Conservation (phyloP, 2,329 filamentous ascomycete species). For the Epicoccum sorghinum region DNA sequence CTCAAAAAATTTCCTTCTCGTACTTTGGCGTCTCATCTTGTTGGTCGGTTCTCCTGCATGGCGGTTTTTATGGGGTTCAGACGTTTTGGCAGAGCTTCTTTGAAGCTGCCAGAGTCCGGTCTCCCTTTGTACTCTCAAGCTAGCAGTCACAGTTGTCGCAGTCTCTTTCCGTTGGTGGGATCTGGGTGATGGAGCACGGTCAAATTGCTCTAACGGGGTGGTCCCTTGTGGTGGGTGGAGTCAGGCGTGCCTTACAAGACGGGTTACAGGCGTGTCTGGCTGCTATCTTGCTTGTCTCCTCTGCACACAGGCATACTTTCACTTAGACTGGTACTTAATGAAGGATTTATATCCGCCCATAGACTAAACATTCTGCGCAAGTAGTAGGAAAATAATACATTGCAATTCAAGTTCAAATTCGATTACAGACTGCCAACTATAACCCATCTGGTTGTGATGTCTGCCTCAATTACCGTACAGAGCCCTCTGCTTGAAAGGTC, state of each 20-base stretch:
- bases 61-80: conserved; percentile 31
- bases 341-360: conserved; percentile 47
- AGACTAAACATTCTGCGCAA: conserved; percentile 45
- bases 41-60: conserved; percentile 34
- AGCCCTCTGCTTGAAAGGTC: neutral
- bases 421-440: too few relatives aligned
- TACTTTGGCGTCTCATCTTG: conserved; percentile 37
- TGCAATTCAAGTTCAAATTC: neutral
- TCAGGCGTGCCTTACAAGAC: conserved; percentile 43
- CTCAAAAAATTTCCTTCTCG: conserved; percentile 43
- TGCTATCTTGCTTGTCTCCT: conserved; percentile 29
- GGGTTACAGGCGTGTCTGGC: conserved; percentile 41
- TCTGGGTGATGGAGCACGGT: conserved; percentile 18
- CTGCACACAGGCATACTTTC: conserved; percentile 36
- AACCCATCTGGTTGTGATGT: too few relatives aligned
- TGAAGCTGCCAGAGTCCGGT: conserved; percentile 19
- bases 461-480: neutral
- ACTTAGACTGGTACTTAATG: conserved; percentile 51
- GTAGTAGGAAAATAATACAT: conserved; percentile 37
- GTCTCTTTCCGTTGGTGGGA: conserved; percentile 27
- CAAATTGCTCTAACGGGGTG: conserved; percentile 13
- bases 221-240: conserved; percentile 29
- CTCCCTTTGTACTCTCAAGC: conserved; percentile 33
- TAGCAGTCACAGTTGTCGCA: conserved; percentile 34
- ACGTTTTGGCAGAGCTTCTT: conserved; percentile 23